phyloP scores from a whole-genome alignment of 192 early-diverging fungal species.

The Backusella circina region DNA sequence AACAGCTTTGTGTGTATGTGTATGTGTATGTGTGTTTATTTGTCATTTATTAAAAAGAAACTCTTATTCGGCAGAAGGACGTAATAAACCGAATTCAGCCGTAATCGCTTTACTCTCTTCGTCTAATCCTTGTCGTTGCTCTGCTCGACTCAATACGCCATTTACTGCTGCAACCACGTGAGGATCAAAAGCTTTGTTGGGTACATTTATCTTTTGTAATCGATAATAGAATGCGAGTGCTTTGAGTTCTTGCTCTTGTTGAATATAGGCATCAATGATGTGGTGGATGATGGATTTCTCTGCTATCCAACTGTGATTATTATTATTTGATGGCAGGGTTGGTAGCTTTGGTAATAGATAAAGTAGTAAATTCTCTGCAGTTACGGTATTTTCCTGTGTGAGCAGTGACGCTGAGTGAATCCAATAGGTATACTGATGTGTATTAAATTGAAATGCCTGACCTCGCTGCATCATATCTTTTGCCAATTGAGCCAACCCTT shows the following conservation, averaged over 20 bases:
- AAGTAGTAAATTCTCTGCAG: slow-evolving; percentile 13
- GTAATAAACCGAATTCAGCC: neutral
- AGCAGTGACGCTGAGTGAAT: neutral
- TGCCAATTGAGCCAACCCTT: neutral
- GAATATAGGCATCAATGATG: slow-evolving; percentile 4
- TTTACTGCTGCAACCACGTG: neutral
- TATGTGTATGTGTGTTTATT: neutral
- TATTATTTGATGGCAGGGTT: neutral
- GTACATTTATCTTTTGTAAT: neutral
- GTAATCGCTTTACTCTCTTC: neutral
- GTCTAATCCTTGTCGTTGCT: neutral
- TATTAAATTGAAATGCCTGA: neutral
- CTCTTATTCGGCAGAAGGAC: neutral
- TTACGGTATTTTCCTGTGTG: neutral
- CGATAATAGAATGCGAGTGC: slow-evolving; percentile 21
- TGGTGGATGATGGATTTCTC: neutral
- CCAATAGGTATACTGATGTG: neutral
- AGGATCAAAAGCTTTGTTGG: slow-evolving; percentile 8
- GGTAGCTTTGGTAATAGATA: neutral
- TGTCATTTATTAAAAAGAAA: neutral
- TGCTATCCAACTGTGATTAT: neutral
- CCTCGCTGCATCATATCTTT: neutral
- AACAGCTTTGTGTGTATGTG: neutral
- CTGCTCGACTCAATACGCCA: neutral
- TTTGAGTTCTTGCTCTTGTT: slow-evolving; percentile 16